Conservation (phyloP, 2,329 filamentous ascomycete genomes). For the Chaetomium sp. region DNA sequence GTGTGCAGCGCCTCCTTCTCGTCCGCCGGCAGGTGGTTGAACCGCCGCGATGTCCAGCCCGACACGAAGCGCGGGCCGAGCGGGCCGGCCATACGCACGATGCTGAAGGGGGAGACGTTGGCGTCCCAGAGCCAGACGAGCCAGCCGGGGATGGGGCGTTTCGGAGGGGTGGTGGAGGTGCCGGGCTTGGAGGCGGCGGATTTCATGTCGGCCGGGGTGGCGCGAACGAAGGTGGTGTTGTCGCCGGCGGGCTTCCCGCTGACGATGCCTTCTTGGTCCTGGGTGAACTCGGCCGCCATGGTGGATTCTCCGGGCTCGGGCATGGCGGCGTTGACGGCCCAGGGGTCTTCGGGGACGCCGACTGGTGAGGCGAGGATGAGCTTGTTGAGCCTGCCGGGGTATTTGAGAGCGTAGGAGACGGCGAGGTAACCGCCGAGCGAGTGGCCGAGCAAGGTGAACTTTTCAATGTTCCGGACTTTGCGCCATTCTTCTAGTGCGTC, state of each 20-base stretch:
- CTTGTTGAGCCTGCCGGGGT: conserved; percentile 92
- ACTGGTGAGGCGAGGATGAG: conserved; percentile 93
- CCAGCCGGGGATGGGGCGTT: conserved; percentile 76
- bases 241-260: conserved; percentile 42
- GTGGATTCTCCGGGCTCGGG: conserved; percentile 75
- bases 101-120: conserved; percentile 91
- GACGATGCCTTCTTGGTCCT: conserved; percentile 63
- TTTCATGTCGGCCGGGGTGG: conserved; percentile 36
- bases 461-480: conserved; percentile 81
- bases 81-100: conserved; percentile 85
- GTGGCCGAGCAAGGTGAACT: conserved; percentile 91
- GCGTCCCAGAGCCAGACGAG: conserved; percentile 93
- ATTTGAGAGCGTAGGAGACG: conserved; percentile 93
- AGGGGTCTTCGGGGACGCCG: conserved; percentile 91
- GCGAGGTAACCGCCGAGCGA: conserved; percentile 94
- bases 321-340: conserved; percentile 78
- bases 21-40: conserved; percentile 78
- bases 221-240: conserved; percentile 38
- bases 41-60: conserved; percentile 90
- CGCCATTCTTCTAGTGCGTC: conserved; percentile 97
- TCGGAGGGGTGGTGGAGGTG: conserved; percentile 41
- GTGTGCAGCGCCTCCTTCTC: conserved; percentile 86
- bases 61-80: conserved; percentile 90
- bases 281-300: conserved; percentile 74
- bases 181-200: conserved; percentile 37